phyloP scores from a whole-genome alignment of 2,329 filamentous ascomycete genomes.

The Penicillium sp. region DNA sequence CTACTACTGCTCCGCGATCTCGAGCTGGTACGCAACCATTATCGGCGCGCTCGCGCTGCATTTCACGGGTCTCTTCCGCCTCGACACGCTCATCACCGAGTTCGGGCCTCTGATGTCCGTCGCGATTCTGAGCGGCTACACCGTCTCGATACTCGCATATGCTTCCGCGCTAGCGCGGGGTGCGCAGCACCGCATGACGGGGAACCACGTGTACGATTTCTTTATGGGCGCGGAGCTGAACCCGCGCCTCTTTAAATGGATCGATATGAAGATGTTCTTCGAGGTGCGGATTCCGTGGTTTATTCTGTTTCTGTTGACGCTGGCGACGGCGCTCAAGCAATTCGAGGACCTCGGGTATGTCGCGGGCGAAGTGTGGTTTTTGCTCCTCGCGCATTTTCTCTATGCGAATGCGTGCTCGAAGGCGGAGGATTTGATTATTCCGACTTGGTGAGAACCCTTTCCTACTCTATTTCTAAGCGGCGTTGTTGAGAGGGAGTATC shows the following conservation, averaged over 20 bases:
- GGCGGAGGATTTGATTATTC: conserved; percentile 86
- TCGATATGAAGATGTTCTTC: conserved; percentile 95
- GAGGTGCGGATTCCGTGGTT: conserved; percentile 95
- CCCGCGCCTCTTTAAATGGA: conserved; percentile 77
- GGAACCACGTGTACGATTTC: conserved; percentile 79
- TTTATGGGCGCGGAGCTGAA: conserved; percentile 90
- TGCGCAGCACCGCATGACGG: conserved; percentile 88
- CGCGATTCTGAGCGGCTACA: conserved; percentile 85
- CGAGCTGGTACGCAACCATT: conserved; percentile 85
- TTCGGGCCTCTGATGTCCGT: conserved; percentile 93
- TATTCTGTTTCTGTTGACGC: conserved; percentile 77
- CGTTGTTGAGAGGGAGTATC: too few species aligned
- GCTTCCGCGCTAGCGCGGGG: conserved; percentile 81
- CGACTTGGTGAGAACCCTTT: conserved; percentile 67
- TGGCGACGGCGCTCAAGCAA: conserved; percentile 77
- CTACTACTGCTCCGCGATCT: conserved; percentile 92
- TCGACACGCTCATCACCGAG: conserved; percentile 90
- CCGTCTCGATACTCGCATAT: conserved; percentile 82
- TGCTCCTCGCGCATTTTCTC: conserved; percentile 86
- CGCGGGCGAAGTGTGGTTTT: conserved; percentile 77
- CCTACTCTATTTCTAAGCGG: background rate
- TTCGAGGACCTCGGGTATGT: conserved; percentile 84
- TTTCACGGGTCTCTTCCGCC: conserved; percentile 78
- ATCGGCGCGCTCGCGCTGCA: conserved; percentile 71
- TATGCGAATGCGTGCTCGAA: conserved; percentile 92